phyloP scores from a whole-genome alignment of 208 protist species.

The Trypanosoma platydactyli region DNA sequence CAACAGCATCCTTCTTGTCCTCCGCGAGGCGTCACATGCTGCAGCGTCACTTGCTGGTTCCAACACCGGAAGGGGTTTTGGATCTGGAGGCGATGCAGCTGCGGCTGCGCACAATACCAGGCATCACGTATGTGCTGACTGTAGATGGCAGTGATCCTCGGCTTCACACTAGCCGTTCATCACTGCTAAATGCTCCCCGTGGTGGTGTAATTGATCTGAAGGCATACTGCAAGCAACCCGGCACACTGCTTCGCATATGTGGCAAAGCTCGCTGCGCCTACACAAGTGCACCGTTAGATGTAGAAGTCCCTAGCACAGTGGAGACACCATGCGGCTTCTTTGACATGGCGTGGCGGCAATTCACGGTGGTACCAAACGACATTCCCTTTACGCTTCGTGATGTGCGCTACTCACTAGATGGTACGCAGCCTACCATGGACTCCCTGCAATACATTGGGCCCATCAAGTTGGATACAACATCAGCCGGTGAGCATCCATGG shows the following conservation, averaged over 20 bases:
- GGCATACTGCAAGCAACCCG: neutral
- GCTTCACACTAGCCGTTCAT: neutral
- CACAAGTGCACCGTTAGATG: constrained; percentile 5
- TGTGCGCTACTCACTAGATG: constrained; percentile 34
- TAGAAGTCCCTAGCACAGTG: constrained; percentile 2
- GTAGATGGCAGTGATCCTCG: constrained; percentile 9
- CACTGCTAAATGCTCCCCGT: neutral
- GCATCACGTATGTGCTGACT: constrained; percentile 9
- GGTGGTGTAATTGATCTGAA: constrained; percentile 15
- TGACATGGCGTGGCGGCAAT: constrained; percentile 10
- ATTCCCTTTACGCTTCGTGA: neutral
- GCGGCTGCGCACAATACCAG: neutral
- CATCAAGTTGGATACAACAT: constrained; percentile 7
- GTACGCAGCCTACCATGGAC: constrained; percentile 18
- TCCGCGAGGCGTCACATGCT: constrained; percentile 18
- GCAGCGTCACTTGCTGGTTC: constrained; percentile 9
- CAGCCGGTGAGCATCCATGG: neutral
- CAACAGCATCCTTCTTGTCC: constrained; percentile 23
- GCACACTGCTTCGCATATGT: constrained; percentile 8
- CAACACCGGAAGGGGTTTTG: neutral
- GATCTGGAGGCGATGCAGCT: neutral
- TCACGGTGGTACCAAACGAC: constrained; percentile 4
- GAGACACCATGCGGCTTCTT: constrained; percentile 6
- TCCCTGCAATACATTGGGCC: constrained; percentile 18
- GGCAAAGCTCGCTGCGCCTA: constrained; percentile 20